Evolutionary conservation across 768 basidiomycete species (phyloP).

Genomic region (Xanthoconium purpureum): DNA sequence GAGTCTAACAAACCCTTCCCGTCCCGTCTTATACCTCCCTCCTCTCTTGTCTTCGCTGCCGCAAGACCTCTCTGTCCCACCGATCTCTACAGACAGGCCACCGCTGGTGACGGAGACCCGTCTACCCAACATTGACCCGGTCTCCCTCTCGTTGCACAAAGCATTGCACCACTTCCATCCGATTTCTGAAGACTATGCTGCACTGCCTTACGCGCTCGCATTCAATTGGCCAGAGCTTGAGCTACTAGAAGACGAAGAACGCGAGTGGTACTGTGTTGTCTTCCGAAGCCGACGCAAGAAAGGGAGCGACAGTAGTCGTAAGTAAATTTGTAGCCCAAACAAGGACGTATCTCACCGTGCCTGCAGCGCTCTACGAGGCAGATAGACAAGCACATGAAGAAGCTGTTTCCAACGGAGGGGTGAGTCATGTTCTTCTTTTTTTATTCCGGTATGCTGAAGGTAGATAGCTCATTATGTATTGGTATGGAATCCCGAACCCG

Average conservation of each 20-base stretch:
- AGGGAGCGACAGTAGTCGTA: slow-evolving; percentile 68
- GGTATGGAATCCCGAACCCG: slow-evolving; percentile 85
- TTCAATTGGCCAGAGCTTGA: slow-evolving; percentile 85
- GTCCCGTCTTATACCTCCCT: slow-evolving; percentile 75
- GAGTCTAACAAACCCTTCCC: slow-evolving; percentile 34
- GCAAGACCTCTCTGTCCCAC: slow-evolving; percentile 31
- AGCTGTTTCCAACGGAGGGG: slow-evolving; percentile 82
- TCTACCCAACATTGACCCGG: slow-evolving; percentile 82
- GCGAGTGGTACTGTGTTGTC: slow-evolving; percentile 91
- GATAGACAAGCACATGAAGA: slow-evolving; percentile 90
- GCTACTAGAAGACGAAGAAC: slow-evolving; percentile 66
- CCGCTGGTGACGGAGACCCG: slow-evolving; percentile 67
- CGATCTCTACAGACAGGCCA: slow-evolving; percentile 31
- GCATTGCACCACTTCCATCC: slow-evolving; percentile 79
- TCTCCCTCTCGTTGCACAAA: slow-evolving; percentile 80
- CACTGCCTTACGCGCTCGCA: slow-evolving; percentile 60
- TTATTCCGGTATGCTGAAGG: slow-evolving; percentile 2
- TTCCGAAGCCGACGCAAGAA: slow-evolving; percentile 77
- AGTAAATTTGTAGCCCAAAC: slow-evolving; percentile 15
- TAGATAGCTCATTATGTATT: slow-evolving; percentile 77
- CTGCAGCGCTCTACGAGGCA: slow-evolving; percentile 77
- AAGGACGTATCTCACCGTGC: slow-evolving; percentile 2
- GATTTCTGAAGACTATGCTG: slow-evolving; percentile 56
- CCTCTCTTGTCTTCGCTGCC: slow-evolving; percentile 81
- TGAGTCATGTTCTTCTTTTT: slow-evolving; percentile 36